These are phyloP conservation scores for Pyracantha coccinea DNA, from an alignment of 331 rosid genomes.

Conservation along the genomic window DNA sequence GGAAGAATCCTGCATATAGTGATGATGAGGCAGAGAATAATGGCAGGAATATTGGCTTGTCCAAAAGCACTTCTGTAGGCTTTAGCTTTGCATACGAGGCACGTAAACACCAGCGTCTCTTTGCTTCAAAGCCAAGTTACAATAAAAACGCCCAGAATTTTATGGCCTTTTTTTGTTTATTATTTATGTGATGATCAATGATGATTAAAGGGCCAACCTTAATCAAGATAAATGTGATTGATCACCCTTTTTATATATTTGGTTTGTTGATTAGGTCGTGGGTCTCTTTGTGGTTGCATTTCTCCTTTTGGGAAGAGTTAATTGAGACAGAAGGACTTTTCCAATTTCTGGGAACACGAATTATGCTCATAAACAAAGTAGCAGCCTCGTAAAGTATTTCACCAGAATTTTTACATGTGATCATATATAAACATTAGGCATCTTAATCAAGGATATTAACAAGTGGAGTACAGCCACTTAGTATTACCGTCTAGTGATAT, in stretches of 20 bases:
- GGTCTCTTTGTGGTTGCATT: constrained; percentile 24
- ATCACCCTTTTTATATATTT: background rate
- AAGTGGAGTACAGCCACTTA: too few relatives aligned
- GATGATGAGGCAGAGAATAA: background rate
- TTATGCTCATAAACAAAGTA: too few relatives aligned
- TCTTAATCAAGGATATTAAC: too few relatives aligned
- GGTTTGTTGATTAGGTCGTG: constrained; percentile 5
- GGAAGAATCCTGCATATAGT: constrained; percentile 5
- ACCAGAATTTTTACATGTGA: too few relatives aligned
- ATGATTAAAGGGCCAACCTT: constrained; percentile 9
- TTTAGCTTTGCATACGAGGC: constrained; percentile 48
- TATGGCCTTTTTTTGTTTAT: constrained; percentile 5
- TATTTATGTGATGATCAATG: constrained; percentile 10
- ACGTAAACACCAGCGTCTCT: constrained; percentile 51
- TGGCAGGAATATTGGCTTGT: constrained; percentile 5
- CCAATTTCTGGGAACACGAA: too few relatives aligned
- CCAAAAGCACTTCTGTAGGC: constrained; percentile 23
- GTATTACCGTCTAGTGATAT: too few relatives aligned
- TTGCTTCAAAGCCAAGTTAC: constrained; percentile 63
- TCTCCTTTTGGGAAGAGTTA: constrained; percentile 4
- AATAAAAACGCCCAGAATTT: constrained; percentile 11
- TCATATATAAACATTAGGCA: too few relatives aligned
- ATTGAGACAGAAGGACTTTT: too few relatives aligned
- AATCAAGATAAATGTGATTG: background rate
- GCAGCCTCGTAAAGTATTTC: too few relatives aligned